These are phyloP conservation scores for Mitragyna speciosa DNA, from an alignment of 257 asterid genomes.

Conservation along the genomic window DNA sequence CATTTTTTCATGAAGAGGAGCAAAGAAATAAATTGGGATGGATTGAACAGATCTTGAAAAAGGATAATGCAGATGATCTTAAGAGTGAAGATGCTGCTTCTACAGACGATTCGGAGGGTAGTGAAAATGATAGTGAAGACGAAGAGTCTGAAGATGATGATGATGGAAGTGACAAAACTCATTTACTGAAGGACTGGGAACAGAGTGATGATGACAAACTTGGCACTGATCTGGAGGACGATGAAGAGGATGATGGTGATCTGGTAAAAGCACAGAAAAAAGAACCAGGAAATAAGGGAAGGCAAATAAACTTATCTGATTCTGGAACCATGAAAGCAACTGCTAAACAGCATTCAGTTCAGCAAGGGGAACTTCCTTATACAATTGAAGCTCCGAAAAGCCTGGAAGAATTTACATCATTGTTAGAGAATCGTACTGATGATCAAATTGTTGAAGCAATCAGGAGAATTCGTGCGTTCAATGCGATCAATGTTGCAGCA, in stretches of 20 bases:
- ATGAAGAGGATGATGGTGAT: slow-evolving; percentile 34
- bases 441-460: slow-evolving; percentile 91
- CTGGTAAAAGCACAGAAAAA: slow-evolving; percentile 31
- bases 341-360: slow-evolving; percentile 27
- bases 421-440: slow-evolving; percentile 66
- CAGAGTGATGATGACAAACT: slow-evolving; percentile 85
- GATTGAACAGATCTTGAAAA: slow-evolving; percentile 55
- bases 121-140: slow-evolving; percentile 40
- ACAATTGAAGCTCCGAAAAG: slow-evolving; percentile 93
- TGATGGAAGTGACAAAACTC: slow-evolving; percentile 37
- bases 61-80: slow-evolving; percentile 32
- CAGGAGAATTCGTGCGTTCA: slow-evolving; percentile 72
- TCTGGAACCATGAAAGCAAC: slow-evolving; percentile 27
- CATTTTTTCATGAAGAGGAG: slow-evolving; percentile 54
- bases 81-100: slow-evolving; percentile 45
- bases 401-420: slow-evolving; percentile 66
- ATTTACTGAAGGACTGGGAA: slow-evolving; percentile 86
- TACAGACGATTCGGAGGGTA: slow-evolving; percentile 48
- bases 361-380: slow-evolving; percentile 71
- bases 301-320: slow-evolving; percentile 25
- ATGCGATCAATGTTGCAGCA: slow-evolving; percentile 77
- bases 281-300: slow-evolving; percentile 30
- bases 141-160: slow-evolving; percentile 49
- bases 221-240: slow-evolving; percentile 50
- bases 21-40: slow-evolving; percentile 50